Conservation (phyloP, 176 grass and related monocot genomes). For the Elaeis guineensis region DNA sequence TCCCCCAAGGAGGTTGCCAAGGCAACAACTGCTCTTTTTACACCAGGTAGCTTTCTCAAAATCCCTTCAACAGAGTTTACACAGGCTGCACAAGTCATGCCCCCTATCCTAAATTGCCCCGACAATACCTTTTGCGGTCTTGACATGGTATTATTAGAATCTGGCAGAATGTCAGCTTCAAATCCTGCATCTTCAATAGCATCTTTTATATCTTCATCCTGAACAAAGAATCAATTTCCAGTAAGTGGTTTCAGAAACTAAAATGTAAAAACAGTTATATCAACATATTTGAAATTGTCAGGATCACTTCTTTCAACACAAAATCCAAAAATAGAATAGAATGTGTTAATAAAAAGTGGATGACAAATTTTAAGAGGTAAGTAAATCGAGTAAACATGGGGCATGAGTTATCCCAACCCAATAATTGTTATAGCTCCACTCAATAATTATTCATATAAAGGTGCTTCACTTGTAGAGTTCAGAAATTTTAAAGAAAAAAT, state of each 20-base stretch:
- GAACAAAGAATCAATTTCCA: constrained; percentile 28
- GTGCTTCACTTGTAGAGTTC: too few species aligned
- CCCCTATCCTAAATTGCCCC: constrained; percentile 87
- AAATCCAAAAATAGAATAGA: too few species aligned
- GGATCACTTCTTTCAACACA: too few species aligned
- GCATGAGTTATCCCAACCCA: too few species aligned
- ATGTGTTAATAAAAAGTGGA: too few species aligned
- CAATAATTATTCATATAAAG: too few species aligned
- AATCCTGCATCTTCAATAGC: constrained; percentile 93
- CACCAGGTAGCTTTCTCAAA: constrained; percentile 63
- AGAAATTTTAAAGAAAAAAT: too few species aligned
- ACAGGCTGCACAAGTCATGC: constrained; percentile 92
- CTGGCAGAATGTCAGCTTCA: constrained; percentile 79
- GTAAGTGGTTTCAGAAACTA: constrained; percentile 5
- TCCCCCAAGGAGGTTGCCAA: constrained; percentile 76
- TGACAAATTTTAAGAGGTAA: too few species aligned
- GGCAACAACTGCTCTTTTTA: constrained; percentile 76
- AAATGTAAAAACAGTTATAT: neutral
- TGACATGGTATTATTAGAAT: constrained; percentile 45
- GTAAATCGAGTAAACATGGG: too few species aligned
- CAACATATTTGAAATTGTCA: too few species aligned
- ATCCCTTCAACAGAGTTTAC: constrained; percentile 91
- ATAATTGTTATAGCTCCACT: too few species aligned
- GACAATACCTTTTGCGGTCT: constrained; percentile 52
- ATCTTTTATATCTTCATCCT: constrained; percentile 78